phyloP scores from a whole-genome alignment of 495 filamentous ascomycete species.

The Aspergillus bertholletiae region DNA sequence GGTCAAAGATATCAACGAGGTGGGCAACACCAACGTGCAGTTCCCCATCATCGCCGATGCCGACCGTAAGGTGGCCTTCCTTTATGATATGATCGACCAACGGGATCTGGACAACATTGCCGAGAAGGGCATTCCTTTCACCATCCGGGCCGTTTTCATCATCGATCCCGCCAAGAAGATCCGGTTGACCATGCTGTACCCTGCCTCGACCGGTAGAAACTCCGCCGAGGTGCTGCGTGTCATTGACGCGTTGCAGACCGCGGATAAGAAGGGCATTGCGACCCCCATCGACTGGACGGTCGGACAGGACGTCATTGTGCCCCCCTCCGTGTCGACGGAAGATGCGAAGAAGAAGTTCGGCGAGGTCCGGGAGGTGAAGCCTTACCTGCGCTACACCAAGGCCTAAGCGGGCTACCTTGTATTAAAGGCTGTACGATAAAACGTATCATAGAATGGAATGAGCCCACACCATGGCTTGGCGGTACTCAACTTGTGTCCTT shows the following conservation, averaged over 20 bases:
- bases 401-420: not conserved
- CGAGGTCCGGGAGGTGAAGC: slow-evolving; percentile 61
- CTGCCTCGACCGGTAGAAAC: slow-evolving; percentile 62
- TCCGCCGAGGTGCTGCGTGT: slow-evolving; percentile 63
- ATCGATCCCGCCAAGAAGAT: slow-evolving; percentile 71
- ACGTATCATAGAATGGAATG: not conserved
- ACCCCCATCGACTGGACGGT: slow-evolving; percentile 63
- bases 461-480: not conserved
- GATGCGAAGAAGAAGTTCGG: slow-evolving; percentile 68
- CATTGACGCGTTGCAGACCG: slow-evolving; percentile 62
- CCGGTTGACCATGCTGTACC: slow-evolving; percentile 64
- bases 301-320: slow-evolving; percentile 67
- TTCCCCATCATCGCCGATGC: slow-evolving; percentile 72
- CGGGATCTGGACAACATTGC: slow-evolving; percentile 55
- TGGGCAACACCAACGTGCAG: slow-evolving; percentile 49
- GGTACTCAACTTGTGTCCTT: not conserved
- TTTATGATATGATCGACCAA: slow-evolving; percentile 65
- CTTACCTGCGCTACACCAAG: slow-evolving; percentile 38
- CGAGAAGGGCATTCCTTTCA: slow-evolving; percentile 58
- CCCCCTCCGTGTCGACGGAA: slow-evolving; percentile 56
- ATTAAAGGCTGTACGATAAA: not conserved
- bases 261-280: slow-evolving; percentile 59
- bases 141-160: slow-evolving; percentile 66
- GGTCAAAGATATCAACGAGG: slow-evolving; percentile 66
- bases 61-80: slow-evolving; percentile 59